Evolutionary conservation across 1,284 basidiomycete species (phyloP), one percentile per base, ranked within the genome.

Genomic region (Phlebopus sp.): DNA sequence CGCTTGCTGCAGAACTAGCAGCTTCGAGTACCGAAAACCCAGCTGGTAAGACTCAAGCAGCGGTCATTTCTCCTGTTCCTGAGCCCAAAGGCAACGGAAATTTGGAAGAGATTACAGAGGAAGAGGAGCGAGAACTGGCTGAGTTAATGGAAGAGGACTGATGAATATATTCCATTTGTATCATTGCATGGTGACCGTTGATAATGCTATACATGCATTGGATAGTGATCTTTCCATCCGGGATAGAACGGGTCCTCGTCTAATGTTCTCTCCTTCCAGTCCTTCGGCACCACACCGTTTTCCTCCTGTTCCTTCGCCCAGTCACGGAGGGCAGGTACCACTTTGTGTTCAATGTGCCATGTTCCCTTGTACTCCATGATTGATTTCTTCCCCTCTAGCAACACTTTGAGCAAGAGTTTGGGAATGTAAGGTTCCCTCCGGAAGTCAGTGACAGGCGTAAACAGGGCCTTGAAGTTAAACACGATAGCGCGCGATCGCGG

Each of bases 81-180:
- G 45, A 56, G 43, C 50, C 55, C 30, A 42, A 58, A 49, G 53
- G 55, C 43, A 44, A 48, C 43, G 51, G 52, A 21, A 52, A 53
- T 23, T 49, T 47, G 32, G 71, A 69, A 42, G 62, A 68, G 39
- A 62, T 89, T 56, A 81, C 85, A 6, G 85, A 86, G 55, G 88
- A 90, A 44, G 87, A 90, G 66, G 87, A 89, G 56, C 74, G 79
- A 27, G 90, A 93, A 61, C 73, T 94, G 17, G 89, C 83, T 27
- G 90, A 92, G 58, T 67, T 93, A 21, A 78, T 92, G 77, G 82
- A 74, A 40, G 75, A 76, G 21, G 77, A 80, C 37, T 71, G 45
- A 56, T 23, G 21, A 2, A 39, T 42, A n/a, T n/a, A n/a, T n/a
- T n/a, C n/a, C 32, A 21, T 31, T 23, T 23, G 23, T 31, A 29